phyloP scores from a whole-genome alignment of 306 rosid genomes.

The Purshia tridentata region DNA sequence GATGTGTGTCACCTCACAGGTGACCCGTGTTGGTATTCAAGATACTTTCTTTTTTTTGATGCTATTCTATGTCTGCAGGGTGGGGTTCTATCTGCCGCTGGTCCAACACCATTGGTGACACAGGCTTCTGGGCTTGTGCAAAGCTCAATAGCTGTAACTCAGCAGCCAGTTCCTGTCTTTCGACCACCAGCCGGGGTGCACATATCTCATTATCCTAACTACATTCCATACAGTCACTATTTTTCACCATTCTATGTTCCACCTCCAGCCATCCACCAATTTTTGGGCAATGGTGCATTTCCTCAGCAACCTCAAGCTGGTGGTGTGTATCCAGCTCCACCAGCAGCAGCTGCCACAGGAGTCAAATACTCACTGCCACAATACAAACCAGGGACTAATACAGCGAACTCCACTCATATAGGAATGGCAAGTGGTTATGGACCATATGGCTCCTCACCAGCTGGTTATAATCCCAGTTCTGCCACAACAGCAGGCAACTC shows the following conservation, averaged over 20 bases:
- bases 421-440: slow-evolving; percentile 81
- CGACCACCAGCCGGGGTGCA: slow-evolving; percentile 84
- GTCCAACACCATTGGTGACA: slow-evolving; percentile 70
- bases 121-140: slow-evolving; percentile 93
- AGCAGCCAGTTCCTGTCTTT: slow-evolving; percentile 84
- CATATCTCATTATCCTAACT: slow-evolving; percentile 81
- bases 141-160: slow-evolving; percentile 79
- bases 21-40: neutral
- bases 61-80: slow-evolving; percentile 55
- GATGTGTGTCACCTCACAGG: neutral
- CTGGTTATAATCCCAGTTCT: slow-evolving; percentile 79
- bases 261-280: slow-evolving; percentile 87
- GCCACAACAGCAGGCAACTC: slow-evolving; percentile 64
- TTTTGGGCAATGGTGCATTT: slow-evolving; percentile 81
- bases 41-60: slow-evolving; percentile 15
- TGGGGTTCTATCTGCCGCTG: slow-evolving; percentile 67
- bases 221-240: slow-evolving; percentile 83
- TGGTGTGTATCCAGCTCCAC: slow-evolving; percentile 73
- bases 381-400: slow-evolving; percentile 75
- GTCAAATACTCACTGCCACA: slow-evolving; percentile 88
- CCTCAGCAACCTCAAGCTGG: slow-evolving; percentile 91
- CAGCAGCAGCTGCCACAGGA: slow-evolving; percentile 61
- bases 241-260: slow-evolving; percentile 76
- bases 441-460: slow-evolving; percentile 73
- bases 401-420: slow-evolving; percentile 69